phyloP scores from a whole-genome alignment of 768 basidiomycete species.

The Leccinum ochraceum region DNA sequence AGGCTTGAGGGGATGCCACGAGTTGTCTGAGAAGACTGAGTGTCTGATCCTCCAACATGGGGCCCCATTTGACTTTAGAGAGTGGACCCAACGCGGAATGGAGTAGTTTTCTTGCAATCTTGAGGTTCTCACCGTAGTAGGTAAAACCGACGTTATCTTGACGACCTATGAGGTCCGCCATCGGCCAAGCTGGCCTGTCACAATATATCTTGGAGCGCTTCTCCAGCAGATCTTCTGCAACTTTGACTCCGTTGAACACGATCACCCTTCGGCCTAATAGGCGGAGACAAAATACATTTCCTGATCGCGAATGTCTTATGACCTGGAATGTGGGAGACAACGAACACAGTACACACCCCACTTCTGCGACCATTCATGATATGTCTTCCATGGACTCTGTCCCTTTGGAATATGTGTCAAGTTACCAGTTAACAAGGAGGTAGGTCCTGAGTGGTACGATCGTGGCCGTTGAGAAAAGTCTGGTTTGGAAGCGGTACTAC shows the following conservation, averaged over 20 bases:
- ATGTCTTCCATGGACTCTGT: slow-evolving; percentile 7
- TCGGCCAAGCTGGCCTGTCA: slow-evolving; percentile 51
- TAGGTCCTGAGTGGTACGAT: not conserved
- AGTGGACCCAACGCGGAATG: slow-evolving; percentile 36
- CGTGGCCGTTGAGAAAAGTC: not conserved
- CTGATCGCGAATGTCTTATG: not conserved
- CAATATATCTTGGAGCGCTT: slow-evolving; percentile 46
- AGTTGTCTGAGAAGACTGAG: slow-evolving; percentile 6
- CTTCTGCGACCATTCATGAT: slow-evolving; percentile 6
- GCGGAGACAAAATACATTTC: slow-evolving; percentile 44
- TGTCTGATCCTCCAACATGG: slow-evolving; percentile 9
- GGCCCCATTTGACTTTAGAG: not conserved
- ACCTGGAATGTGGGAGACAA: not conserved
- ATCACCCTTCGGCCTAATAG: slow-evolving; percentile 45
- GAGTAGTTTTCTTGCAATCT: slow-evolving; percentile 43
- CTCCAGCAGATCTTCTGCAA: slow-evolving; percentile 46
- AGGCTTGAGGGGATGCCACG: not conserved
- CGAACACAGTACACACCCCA: slow-evolving; percentile 23
- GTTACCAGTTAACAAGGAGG: slow-evolving; percentile 2
- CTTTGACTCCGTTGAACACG: slow-evolving; percentile 44
- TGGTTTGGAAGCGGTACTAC: not conserved
- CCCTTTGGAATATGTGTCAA: slow-evolving; percentile 1
- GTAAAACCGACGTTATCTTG: slow-evolving; percentile 40
- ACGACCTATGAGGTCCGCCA: slow-evolving; percentile 43
- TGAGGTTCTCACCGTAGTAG: slow-evolving; percentile 17